Percentiles rank a stretch among this genome's conserved stretches.
These are phyloP conservation scores for Wickerhamiella slavikovae DNA, from an alignment of 805 yeast genomes.

Conservation along the genomic window DNA sequence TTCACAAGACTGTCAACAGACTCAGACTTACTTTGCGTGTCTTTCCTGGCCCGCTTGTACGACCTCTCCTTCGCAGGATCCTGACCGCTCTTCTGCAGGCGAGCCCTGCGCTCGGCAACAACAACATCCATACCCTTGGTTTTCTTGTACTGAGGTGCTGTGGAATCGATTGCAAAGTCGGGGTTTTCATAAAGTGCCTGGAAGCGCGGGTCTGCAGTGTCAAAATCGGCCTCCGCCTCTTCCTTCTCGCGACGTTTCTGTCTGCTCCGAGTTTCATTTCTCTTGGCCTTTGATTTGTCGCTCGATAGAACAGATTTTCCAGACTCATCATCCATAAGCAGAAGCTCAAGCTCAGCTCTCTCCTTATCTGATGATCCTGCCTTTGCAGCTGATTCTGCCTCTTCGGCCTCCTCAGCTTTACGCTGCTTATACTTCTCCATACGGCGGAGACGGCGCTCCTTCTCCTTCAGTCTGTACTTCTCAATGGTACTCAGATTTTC, in stretches of 20 bases:
- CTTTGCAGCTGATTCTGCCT: slow-evolving; percentile 20
- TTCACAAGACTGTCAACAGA: too few species aligned
- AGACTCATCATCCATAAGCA: slow-evolving; percentile 55
- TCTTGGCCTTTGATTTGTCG: slow-evolving; percentile 43
- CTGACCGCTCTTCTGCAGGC: background rate
- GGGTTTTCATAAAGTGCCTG: slow-evolving; percentile 64
- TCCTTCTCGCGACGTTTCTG: slow-evolving; percentile 21
- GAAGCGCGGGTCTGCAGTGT: slow-evolving; percentile 71
- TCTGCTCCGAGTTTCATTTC: slow-evolving; percentile 24
- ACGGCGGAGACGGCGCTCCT: slow-evolving; percentile 77
- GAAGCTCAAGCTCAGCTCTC: slow-evolving; percentile 52
- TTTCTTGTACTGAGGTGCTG: slow-evolving; percentile 72
- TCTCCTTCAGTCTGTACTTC: slow-evolving; percentile 66
- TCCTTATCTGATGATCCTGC: slow-evolving; percentile 20
- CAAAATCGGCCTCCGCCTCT: slow-evolving; percentile 35
- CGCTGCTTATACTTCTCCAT: slow-evolving; percentile 51
- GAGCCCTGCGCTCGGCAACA: slow-evolving; percentile 36
- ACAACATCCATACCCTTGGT: slow-evolving; percentile 74
- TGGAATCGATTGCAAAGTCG: slow-evolving; percentile 86
- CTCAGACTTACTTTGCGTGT: too few species aligned
- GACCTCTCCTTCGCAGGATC: background rate
- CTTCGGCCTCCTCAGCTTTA: slow-evolving; percentile 30
- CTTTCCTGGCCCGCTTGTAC: too few species aligned
- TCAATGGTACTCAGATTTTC: slow-evolving; percentile 58
- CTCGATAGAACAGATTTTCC: slow-evolving; percentile 90